Base-by-base conservation (phyloP, 495 filamentous ascomycete species). In the Glarea lozoyensis region DNA sequence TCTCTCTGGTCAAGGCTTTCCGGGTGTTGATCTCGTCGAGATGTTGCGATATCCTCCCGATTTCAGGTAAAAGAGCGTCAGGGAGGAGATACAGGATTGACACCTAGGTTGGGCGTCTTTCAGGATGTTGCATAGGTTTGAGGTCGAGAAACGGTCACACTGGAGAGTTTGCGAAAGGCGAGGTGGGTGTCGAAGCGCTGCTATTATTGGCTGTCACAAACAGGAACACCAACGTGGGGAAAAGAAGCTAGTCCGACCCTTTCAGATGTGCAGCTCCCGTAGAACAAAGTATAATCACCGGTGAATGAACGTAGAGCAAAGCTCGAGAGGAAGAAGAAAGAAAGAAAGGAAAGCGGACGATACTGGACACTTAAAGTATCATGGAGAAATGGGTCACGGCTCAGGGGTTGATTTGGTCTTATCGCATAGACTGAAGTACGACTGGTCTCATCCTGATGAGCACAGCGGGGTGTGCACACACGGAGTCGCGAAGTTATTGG, bases 391-490 rank as follows among this genome's bases (percentile, higher is more conserved):
- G n/a, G n/a, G n/a, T n/a, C n/a, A n/a, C n/a, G 5, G 5, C 6
- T 13, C 31, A 11, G 17, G 31, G 31, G 31, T 11, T 16, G n/a
- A 13, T 7, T 5, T 34, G 27, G 29, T 35, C 6, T 30, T 40
- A 42, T 36, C 35, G 30, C 36, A 30, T 35, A 31, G 46, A 41
- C 18, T 35, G 30, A 35, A 48, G 37, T n/a, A 43, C 33, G 18
- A 15, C 37, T 51, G n/a, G 47, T 50, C 47, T 50, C 47, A 50
- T 38, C 40, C n/a, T n/a, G n/a, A n/a, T n/a, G n/a, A n/a, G n/a
- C n/a, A n/a, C n/a, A n/a, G n/a, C n/a, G n/a, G n/a, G n/a, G n/a
- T n/a, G n/a, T n/a, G n/a, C n/a, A n/a, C n/a, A n/a, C n/a, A n/a
- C n/a, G n/a, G n/a, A n/a, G n/a, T n/a, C n/a, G n/a, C n/a, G n/a